phyloP scores from a whole-genome alignment of 1,284 basidiomycete genomes.

The Sphaerobolus stellatus region DNA sequence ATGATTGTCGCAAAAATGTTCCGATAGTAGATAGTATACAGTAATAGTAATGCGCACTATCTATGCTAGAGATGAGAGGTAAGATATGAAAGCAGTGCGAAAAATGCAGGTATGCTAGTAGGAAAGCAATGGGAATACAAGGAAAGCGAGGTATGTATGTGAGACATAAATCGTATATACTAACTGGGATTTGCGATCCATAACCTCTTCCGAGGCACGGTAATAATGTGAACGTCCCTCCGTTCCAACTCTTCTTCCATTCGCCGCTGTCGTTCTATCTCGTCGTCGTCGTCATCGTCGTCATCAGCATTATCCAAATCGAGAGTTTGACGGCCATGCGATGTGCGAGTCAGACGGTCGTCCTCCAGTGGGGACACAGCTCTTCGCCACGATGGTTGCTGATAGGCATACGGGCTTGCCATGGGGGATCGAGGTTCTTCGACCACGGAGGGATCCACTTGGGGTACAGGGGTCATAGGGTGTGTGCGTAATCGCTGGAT shows the following conservation, averaged over 20 bases:
- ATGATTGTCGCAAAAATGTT: not conserved
- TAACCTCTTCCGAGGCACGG: slow-evolving; percentile 70
- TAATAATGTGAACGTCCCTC: slow-evolving; percentile 76
- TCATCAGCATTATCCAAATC: slow-evolving; percentile 48
- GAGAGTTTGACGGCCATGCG: slow-evolving; percentile 41
- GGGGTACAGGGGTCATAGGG: slow-evolving; percentile 21
- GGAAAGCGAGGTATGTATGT: not conserved
- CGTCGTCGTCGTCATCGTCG: slow-evolving; percentile 68
- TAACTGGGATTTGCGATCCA: slow-evolving; percentile 57
- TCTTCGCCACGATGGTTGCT: slow-evolving; percentile 57
- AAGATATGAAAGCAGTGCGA: too few relatives aligned
- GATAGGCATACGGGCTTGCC: slow-evolving; percentile 59
- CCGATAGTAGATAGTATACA: not conserved
- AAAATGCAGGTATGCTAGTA: slow-evolving; percentile 1
- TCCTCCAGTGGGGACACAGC: slow-evolving; percentile 45
- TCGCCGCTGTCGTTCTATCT: slow-evolving; percentile 64
- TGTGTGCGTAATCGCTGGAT: slow-evolving; percentile 45
- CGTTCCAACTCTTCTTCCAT: slow-evolving; percentile 79
- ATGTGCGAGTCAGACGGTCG: slow-evolving; percentile 37
- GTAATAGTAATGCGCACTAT: too few relatives aligned
- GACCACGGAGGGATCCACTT: slow-evolving; percentile 27
- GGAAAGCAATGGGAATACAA: not conserved
- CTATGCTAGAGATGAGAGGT: too few relatives aligned
- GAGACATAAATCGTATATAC: not conserved
- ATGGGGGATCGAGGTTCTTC: slow-evolving; percentile 43